Evolutionary conservation across 1,284 basidiomycete species (phyloP), one percentile per base, ranked within the genome.

Genomic region (Lentinula novae-zelandiae): DNA sequence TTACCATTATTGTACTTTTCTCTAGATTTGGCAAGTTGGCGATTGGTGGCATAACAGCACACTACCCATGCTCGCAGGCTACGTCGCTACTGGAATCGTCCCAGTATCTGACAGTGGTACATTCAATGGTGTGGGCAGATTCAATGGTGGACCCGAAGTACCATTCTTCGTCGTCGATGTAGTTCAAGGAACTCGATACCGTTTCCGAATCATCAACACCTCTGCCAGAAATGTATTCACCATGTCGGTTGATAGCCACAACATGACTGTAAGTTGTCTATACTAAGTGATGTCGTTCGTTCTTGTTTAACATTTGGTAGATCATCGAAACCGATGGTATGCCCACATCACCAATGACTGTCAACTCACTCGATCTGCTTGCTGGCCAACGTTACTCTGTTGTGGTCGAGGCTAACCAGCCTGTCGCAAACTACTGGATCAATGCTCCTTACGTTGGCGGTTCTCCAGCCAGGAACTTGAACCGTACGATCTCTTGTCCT

Each of bases 141-240:
- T 66, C 61, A 4, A 68, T 6, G 72, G 70, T 7, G 76, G 75
- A 4, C 71, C 73, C 15, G 63, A 62, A 27, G 67, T 70, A n/a
- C 66, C 67, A 0, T 69, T 68, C 55, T 58, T 71, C 4, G 68
- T 70, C 4, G 59, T 67, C 27, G 67, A 69, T 46, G 72, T 75
- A 4, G 56, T 56, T 9, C 34, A 57, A 10, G 71, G 71, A 2
- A 71, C 71, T 53, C 74, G 73, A 46, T 78, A 82, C 66, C 64
- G 71, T 38, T 63, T 72, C 64, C 69, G 84, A 15, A 66, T 86
- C 59, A 76, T 86, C 74, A 79, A 78, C 72, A 67, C 74, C 46
- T 68, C 61, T 44, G 66, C 63, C 48, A 62, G 63, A 46, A 69
- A 68, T 53, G 68, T 66, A 31, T 73, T 71, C 64, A 69, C 65